These are phyloP conservation scores for Buxus sempervirens DNA, from an alignment of 164 flowering plant species.

Conservation along the genomic window DNA sequence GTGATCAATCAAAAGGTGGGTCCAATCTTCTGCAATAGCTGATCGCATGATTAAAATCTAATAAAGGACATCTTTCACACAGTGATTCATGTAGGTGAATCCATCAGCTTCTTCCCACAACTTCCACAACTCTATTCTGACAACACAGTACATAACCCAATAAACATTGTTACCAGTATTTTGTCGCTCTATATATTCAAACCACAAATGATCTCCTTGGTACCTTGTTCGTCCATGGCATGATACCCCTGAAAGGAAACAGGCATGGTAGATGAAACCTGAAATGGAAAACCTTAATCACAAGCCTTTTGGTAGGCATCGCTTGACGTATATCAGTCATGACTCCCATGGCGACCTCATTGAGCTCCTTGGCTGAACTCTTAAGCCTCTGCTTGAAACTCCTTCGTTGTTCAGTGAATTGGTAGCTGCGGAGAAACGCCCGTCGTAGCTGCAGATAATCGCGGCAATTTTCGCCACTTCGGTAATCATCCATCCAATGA, in stretches of 20 bases:
- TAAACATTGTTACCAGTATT: too few species aligned
- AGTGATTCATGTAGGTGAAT: too few species aligned
- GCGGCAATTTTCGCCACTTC: neutral
- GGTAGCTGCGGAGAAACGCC: slow-evolving; percentile 38
- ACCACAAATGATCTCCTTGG: too few species aligned
- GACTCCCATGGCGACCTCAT: slow-evolving; percentile 12
- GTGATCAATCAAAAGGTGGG: too few species aligned
- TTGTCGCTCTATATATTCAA: too few species aligned
- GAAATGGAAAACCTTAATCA: neutral
- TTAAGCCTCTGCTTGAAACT: slow-evolving; percentile 23
- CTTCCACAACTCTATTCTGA: too few species aligned
- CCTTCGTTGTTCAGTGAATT: slow-evolving; percentile 19
- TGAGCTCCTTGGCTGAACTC: slow-evolving; percentile 21
- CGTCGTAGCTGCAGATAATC: slow-evolving; percentile 27
- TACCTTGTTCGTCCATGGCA: neutral
- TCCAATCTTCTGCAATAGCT: too few species aligned
- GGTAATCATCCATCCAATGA: neutral
- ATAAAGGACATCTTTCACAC: too few species aligned
- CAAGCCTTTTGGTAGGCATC: neutral
- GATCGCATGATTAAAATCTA: too few species aligned
- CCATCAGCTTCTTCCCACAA: too few species aligned
- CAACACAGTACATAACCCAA: too few species aligned
- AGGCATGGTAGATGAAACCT: neutral
- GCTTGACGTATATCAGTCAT: slow-evolving; percentile 9
- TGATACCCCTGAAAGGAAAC: slow-evolving; percentile 4